phyloP scores from a whole-genome alignment of 108 stramenopile genomes.

The Conticribra weissflogii region DNA sequence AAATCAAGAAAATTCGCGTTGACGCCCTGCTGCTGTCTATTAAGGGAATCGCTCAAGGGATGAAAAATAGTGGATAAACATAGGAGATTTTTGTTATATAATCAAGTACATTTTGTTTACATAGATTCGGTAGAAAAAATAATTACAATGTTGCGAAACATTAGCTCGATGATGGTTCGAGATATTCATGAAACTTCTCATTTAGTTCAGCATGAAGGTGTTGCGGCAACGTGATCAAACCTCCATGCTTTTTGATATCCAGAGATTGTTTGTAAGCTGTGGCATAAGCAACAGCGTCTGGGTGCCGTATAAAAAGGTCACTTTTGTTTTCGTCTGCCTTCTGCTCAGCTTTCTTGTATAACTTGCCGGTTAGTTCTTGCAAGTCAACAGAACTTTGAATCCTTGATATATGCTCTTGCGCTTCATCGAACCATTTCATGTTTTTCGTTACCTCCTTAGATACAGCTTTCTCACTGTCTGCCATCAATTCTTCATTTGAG shows the following conservation, averaged over 20 bases:
- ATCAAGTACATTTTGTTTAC: no score
- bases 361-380: slow-evolving; percentile 19
- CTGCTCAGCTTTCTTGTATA: slow-evolving; percentile 32
- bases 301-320: slow-evolving; percentile 11
- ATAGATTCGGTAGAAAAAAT: no score
- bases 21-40: slow-evolving; percentile 93
- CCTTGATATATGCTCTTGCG: slow-evolving; percentile 42
- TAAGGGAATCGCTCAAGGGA: slow-evolving; percentile 94
- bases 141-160: no score
- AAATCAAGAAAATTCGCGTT: slow-evolving; percentile 55
- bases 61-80: slow-evolving; percentile 96
- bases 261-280: slow-evolving; percentile 50
- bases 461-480: slow-evolving; percentile 3
- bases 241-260: slow-evolving; percentile 56
- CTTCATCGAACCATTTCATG: slow-evolving; percentile 37
- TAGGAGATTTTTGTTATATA: no score
- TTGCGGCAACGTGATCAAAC: slow-evolving; percentile 21
- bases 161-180: no score
- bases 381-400: slow-evolving; percentile 8
- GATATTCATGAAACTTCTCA: neutral
- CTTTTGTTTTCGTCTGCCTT: slow-evolving; percentile 14
- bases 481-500: slow-evolving; percentile 17
- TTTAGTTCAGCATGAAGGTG: neutral
- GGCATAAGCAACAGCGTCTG: slow-evolving; percentile 40
- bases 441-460: slow-evolving; percentile 4